Base-by-base conservation (phyloP, 176 grass and related monocot species). In the Microstegium vimineum region DNA sequence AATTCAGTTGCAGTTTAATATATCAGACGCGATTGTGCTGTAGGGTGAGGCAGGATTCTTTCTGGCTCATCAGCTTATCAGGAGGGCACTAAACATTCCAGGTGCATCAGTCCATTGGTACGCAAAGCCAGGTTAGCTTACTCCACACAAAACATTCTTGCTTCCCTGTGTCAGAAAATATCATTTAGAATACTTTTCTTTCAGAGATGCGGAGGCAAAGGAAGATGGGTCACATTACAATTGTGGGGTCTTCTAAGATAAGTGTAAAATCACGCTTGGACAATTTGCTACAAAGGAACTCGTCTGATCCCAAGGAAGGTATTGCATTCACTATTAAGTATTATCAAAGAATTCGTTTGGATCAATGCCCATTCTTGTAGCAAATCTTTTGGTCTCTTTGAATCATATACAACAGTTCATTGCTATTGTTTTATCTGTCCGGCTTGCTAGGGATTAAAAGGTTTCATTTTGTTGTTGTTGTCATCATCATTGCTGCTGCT, bases 191-290 rank as follows among this genome's bases (percentile, higher is more conserved):
- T 82, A 35, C 70, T 82, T 8, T 88, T 86, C 37, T 91, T 82
- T 62, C 79, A 95, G 93, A 94, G 52, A 95, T 95, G 71, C 84
- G 89, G 31, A 95, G 92, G 69, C 89, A 94, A 85, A 88, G 89
- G 65, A 99, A 99, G 85, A 92, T 95, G 91, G 93, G 96, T 38
- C 96, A 94, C 83, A 92, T 95, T 85, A 95, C 96, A 65, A 95
- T 99, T 81, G 93, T 99, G 74, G 96, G 93, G 26, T 49, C 87
- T 94, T 95, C 96, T 74, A 86, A 87, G 87, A 67, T 20, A 41
- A 45, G 14, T 85, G 85, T 94, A 61, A 95, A 89, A 88, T 68
- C 68, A 87, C 74, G 28, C 14, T 83, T 99, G 38, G 73, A 88
- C 51, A 85, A 37, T 31, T 62, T 99, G 64, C 82, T 99, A 80